Evolutionary conservation across 441 rosid genomes (phyloP), one percentile per base, ranked within the genome.

Genomic region (Hura crepitans): DNA sequence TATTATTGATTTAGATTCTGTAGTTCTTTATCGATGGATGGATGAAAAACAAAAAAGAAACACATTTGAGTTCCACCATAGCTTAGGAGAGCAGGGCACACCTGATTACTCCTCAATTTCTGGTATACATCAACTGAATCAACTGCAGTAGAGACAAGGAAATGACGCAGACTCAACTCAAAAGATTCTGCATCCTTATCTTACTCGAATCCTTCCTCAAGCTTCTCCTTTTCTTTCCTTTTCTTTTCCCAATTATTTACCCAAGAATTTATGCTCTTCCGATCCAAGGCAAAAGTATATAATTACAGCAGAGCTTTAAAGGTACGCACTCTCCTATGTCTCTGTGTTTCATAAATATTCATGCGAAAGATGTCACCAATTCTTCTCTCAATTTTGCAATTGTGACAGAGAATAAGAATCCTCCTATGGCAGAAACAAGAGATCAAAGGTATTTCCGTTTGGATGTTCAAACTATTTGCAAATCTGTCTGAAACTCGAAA

Each of bases 391-490:
- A 18, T 46, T 46, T 3, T 64, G 42, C 56, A 28, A 27, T 46
- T 30, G n/a, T 65, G 15, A 9, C 28, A 15, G 12, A 64, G 66
- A 42, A 43, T 53, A 58, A 66, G 56, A 59, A 20, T 51, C 37
- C 33, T 66, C 49, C 14, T 51, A 47, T 66, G 13, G 56, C 75
- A 66, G 61, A 50, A 66, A 37, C 35, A 31, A 63, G 35, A 43
- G 62, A 47, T 61, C 62, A 70, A 70, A 60, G 75, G 74, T 77
- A 67, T n/a, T n/a, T n/a, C n/a, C n/a, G 28, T 39, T 39, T 39
- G 9, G 45, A 39, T 8, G 10, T 39, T 2, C 1, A 39, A 39
- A 39, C 45, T 39, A 39, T 0, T 39, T 39, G 45, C 10, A 39
- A 39, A 39, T 39, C 45, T 39, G 22, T 50, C 14, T 28, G 33